Conservation (phyloP, 352 stramenopile species). For the Phytophthora meadii region DNA sequence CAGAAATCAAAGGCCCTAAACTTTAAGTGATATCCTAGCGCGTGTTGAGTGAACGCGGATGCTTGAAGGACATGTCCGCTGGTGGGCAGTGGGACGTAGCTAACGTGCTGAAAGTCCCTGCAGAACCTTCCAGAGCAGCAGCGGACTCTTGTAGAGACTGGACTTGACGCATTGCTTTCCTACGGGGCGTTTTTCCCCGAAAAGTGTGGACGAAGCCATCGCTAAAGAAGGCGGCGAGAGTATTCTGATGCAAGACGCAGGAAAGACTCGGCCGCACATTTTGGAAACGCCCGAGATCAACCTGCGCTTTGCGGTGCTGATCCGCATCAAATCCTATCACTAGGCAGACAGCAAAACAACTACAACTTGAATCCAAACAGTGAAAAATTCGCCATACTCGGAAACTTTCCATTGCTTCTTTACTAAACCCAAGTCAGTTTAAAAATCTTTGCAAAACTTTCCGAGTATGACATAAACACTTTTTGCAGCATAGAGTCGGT, state of each 20-base stretch:
- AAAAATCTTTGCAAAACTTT: slow-evolving; percentile 1
- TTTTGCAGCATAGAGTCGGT: slow-evolving; percentile 20
- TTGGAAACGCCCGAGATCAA: slow-evolving; percentile 1
- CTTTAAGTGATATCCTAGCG: background rate
- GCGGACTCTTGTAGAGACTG: slow-evolving; percentile 21
- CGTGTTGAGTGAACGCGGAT: background rate
- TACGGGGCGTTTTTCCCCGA: slow-evolving; percentile 5
- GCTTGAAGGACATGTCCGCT: slow-evolving; percentile 16
- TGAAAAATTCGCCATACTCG: slow-evolving; percentile 5
- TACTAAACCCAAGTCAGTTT: background rate
- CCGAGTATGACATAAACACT: background rate
- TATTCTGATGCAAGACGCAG: slow-evolving; percentile 11
- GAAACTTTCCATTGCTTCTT: background rate
- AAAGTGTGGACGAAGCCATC: slow-evolving; percentile 6
- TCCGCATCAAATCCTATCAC: slow-evolving; percentile 11
- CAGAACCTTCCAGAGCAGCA: slow-evolving; percentile 21
- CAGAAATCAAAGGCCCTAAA: background rate
- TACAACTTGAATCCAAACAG: slow-evolving; percentile 15
- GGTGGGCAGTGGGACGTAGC: slow-evolving; percentile 22
- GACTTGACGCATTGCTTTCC: slow-evolving; percentile 6
- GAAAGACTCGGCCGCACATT: slow-evolving; percentile 24
- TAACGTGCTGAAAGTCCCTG: slow-evolving; percentile 11
- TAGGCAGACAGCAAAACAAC: slow-evolving; percentile 14
- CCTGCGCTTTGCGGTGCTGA: background rate
- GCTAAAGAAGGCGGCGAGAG: slow-evolving; percentile 9